Conservation (phyloP, 1,284 basidiomycete species). For the Moniliella sp. region DNA sequence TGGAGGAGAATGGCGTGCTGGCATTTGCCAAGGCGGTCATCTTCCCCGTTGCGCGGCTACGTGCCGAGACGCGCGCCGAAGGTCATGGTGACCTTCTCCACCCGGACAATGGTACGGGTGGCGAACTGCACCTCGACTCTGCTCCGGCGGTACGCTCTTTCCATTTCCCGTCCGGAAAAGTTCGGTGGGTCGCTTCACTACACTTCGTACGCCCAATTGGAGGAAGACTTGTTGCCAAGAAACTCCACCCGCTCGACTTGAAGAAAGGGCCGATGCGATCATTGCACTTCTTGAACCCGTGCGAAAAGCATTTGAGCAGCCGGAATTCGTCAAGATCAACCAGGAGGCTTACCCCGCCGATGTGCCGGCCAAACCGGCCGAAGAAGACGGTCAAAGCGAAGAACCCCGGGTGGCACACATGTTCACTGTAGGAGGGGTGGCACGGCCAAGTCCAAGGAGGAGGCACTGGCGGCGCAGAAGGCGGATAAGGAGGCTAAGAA, state of each 20-base stretch:
- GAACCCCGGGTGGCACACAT: slow-evolving; percentile 14
- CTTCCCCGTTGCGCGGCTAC: slow-evolving; percentile 49
- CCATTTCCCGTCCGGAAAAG: slow-evolving; percentile 52
- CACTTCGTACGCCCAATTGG: slow-evolving; percentile 45
- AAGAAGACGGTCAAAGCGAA: slow-evolving; percentile 20
- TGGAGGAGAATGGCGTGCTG: slow-evolving; percentile 70
- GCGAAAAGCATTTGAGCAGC: slow-evolving; percentile 51
- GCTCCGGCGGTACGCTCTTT: slow-evolving; percentile 49
- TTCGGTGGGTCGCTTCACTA: slow-evolving; percentile 56
- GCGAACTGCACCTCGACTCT: slow-evolving; percentile 5
- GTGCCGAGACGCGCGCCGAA: slow-evolving; percentile 7
- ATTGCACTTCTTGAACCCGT: slow-evolving; percentile 61
- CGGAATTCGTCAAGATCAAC: slow-evolving; percentile 62
- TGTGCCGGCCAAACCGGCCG: slow-evolving; percentile 8
- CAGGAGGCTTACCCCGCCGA: slow-evolving; percentile 55
- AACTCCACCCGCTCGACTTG: slow-evolving; percentile 71
- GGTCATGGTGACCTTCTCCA: neutral
- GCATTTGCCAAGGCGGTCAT: slow-evolving; percentile 70
- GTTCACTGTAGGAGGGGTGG: slow-evolving; percentile 15
- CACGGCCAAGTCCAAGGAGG: slow-evolving; percentile 14
- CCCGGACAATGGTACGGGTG: neutral
- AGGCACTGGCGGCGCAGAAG: slow-evolving; percentile 3
- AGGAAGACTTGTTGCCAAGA: slow-evolving; percentile 53
- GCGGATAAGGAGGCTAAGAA: no score
- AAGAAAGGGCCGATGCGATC: slow-evolving; percentile 59